Evolutionary conservation across 192 early-diverging fungal species (phyloP).

Genomic region (Coemansia sp.): DNA sequence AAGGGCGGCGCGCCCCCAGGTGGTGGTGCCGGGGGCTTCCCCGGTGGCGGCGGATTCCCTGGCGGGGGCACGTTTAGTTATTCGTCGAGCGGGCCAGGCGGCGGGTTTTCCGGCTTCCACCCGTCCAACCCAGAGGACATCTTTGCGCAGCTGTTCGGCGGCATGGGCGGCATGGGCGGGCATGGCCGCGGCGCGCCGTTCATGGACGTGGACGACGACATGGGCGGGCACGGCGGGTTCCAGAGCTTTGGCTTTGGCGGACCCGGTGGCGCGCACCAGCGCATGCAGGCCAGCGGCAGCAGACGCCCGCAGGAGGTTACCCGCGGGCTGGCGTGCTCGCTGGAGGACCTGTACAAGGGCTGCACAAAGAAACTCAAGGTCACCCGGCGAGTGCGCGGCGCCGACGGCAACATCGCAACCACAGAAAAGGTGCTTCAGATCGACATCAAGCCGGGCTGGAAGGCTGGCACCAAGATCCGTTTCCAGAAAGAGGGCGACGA

Average conservation of each 20-base stretch:
- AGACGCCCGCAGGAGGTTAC: constrained; percentile 66
- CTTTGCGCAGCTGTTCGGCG: constrained; percentile 82
- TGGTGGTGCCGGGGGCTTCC: constrained; percentile 52
- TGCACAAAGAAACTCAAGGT: constrained; percentile 92
- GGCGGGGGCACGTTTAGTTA: constrained; percentile 66
- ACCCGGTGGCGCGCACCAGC: constrained; percentile 22
- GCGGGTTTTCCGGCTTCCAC: constrained; percentile 70
- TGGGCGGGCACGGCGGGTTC: constrained; percentile 40
- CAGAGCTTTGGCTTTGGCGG: constrained; percentile 21
- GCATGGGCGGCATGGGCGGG: constrained; percentile 34
- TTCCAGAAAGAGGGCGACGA: constrained; percentile 91
- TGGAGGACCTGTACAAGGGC: constrained; percentile 92
- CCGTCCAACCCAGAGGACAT: constrained; percentile 89
- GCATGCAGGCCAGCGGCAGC: constrained; percentile 22
- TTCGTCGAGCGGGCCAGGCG: constrained; percentile 57
- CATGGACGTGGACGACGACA: constrained; percentile 58
- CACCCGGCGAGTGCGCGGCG: constrained; percentile 60
- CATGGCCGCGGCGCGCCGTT: constrained; percentile 50
- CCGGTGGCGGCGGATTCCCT: constrained; percentile 16
- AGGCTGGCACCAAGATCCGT: constrained; percentile 95
- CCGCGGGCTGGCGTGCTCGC: constrained; percentile 70
- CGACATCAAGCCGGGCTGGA: constrained; percentile 92
- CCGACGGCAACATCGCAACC: constrained; percentile 32
- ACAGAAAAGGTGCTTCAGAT: constrained; percentile 83
- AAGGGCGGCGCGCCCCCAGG: constrained; percentile 63